These are phyloP conservation scores for Colletotrichum sp. DNA, from an alignment of 2,329 filamentous ascomycete species.

Conservation along the genomic window DNA sequence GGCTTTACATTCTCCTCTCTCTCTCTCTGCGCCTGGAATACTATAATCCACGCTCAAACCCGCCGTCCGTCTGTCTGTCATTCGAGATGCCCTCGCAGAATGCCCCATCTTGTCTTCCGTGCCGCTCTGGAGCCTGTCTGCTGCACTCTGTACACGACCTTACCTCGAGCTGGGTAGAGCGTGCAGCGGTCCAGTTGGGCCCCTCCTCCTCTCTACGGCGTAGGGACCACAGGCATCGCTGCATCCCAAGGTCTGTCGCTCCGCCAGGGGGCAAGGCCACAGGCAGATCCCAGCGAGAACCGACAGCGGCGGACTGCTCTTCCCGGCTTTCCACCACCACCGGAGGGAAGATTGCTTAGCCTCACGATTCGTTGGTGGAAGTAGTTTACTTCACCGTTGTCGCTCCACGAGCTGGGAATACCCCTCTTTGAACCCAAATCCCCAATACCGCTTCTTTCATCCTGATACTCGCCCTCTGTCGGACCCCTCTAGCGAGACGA, in stretches of 20 bases:
- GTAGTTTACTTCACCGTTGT: background rate
- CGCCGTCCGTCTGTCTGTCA: background rate
- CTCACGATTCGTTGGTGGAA: slow-evolving; percentile 9
- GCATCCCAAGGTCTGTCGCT: background rate
- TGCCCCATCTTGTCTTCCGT: background rate
- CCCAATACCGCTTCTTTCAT: slow-evolving; percentile 4
- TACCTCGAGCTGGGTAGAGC: background rate
- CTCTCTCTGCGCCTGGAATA: background rate
- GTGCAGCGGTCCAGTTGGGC: background rate
- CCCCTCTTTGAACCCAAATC: background rate
- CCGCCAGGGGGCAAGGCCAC: background rate
- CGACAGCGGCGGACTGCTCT: slow-evolving; percentile 1
- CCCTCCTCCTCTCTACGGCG: background rate
- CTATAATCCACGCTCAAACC: background rate
- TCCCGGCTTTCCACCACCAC: background rate
- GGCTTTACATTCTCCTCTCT: background rate
- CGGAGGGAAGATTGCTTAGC: slow-evolving; percentile 11
- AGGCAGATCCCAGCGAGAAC: slow-evolving; percentile 4
- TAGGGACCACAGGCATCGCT: background rate
- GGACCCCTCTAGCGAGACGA: background rate
- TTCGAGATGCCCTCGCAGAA: background rate
- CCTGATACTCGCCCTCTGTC: background rate
- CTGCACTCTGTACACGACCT: background rate
- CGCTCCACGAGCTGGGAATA: slow-evolving; percentile 5
- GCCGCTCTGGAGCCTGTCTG: background rate